phyloP scores from a whole-genome alignment of 2,329 filamentous ascomycete genomes.

The Cercospora janseana region DNA sequence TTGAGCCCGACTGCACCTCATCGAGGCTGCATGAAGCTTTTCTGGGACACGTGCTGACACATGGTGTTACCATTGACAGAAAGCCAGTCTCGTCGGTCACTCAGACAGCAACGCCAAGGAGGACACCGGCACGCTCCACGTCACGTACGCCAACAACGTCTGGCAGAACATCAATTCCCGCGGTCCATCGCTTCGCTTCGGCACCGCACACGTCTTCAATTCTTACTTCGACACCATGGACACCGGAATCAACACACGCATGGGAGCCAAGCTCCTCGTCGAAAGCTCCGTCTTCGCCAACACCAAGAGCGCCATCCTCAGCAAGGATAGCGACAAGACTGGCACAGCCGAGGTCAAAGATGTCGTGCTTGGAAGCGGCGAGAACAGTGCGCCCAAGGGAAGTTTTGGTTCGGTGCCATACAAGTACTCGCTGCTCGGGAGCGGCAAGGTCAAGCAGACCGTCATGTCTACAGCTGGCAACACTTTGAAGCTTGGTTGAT shows the following conservation, averaged over 20 bases:
- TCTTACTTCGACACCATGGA: conserved; percentile 46
- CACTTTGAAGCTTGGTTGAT: conserved; percentile 38
- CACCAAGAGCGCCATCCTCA: conserved; percentile 39
- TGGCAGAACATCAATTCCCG: conserved; percentile 65
- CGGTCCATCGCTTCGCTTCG: conserved; percentile 63
- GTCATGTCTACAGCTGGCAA: conserved; percentile 43
- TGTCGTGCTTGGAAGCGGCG: conserved; percentile 41
- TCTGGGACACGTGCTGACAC: no score
- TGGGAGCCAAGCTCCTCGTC: conserved; percentile 45
- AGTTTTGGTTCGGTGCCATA: conserved; percentile 40
- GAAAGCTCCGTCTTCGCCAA: conserved; percentile 43
- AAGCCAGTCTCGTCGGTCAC: conserved; percentile 61
- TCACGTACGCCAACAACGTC: conserved; percentile 68
- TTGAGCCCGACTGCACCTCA: no score
- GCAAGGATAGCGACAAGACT: conserved; percentile 32
- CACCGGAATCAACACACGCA: conserved; percentile 44
- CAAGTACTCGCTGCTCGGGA: conserved; percentile 36
- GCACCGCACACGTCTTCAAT: conserved; percentile 63
- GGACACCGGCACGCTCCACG: conserved; percentile 60
- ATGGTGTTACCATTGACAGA: no score
- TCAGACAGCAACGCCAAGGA: conserved; percentile 57
- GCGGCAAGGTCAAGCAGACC: conserved; percentile 39
- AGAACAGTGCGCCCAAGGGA: conserved; percentile 37
- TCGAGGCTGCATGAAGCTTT: no score
- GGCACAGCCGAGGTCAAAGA: conserved; percentile 42